phyloP scores from a whole-genome alignment of 1,284 basidiomycete genomes.

The Psilocybe mexicana region DNA sequence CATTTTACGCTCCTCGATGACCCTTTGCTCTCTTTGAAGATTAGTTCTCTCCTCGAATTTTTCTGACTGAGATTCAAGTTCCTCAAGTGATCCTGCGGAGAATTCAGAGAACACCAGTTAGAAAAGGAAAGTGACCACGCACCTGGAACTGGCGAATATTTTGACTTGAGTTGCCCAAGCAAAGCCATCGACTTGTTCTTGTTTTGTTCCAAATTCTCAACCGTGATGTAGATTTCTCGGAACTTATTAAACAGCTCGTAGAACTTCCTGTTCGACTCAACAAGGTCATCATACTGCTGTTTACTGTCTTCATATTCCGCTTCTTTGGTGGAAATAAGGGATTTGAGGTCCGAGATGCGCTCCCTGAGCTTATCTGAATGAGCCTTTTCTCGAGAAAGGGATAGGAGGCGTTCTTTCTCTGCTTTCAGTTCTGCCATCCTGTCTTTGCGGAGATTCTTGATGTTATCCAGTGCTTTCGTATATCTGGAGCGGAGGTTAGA shows the following conservation, averaged over 20 bases:
- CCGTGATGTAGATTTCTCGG: conserved; percentile 77
- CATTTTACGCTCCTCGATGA: conserved; percentile 47
- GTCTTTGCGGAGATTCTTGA: conserved; percentile 90
- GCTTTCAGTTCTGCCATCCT: conserved; percentile 89
- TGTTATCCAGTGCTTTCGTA: conserved; percentile 95
- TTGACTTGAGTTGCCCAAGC: conserved; percentile 65
- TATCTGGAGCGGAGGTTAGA: conserved; percentile 55
- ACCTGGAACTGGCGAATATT: conserved; percentile 78
- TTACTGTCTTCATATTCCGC: conserved; percentile 75
- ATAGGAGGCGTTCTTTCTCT: conserved; percentile 86
- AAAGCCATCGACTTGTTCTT: conserved; percentile 57
- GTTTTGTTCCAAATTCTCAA: conserved; percentile 67
- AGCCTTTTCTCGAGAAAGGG: conserved; percentile 81
- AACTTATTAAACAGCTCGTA: conserved; percentile 86
- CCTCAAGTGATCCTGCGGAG: conserved; percentile 71
- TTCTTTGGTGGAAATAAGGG: conserved; percentile 70
- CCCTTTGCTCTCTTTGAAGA: conserved; percentile 51
- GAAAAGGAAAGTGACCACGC: conserved; percentile 4
- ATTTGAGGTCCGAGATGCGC: conserved; percentile 66
- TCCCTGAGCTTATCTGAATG: conserved; percentile 82
- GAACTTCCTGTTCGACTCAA: conserved; percentile 78
- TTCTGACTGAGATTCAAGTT: conserved; percentile 65
- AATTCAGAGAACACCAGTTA: conserved; percentile 6
- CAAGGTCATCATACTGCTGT: conserved; percentile 64
- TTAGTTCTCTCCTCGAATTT: conserved; percentile 74